Evolutionary conservation across 805 yeast genomes (phyloP).

Genomic region (Myxozyma mucilagina): DNA sequence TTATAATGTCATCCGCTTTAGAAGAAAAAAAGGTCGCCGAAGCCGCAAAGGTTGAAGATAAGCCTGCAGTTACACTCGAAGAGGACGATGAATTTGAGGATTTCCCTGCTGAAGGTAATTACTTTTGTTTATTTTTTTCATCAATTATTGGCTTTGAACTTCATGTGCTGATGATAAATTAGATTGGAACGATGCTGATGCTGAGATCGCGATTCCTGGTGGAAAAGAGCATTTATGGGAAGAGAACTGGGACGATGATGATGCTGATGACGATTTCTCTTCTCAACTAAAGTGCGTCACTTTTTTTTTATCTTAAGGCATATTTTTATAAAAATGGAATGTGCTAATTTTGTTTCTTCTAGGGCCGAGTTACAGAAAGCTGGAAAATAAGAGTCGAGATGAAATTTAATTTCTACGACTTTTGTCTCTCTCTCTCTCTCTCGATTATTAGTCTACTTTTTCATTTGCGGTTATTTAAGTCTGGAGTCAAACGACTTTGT

Average conservation of each 20-base stretch:
- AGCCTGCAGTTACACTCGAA: slow-evolving; percentile 66
- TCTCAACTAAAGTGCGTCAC: slow-evolving; percentile 56
- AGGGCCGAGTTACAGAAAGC: slow-evolving; percentile 10
- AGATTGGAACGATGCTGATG: slow-evolving; percentile 68
- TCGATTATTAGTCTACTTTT: too few species aligned
- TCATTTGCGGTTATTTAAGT: too few species aligned
- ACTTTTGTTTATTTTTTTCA: background rate
- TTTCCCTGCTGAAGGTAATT: slow-evolving; percentile 75
- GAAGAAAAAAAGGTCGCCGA: slow-evolving; percentile 3
- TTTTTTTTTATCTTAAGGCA: background rate
- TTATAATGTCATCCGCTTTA: background rate
- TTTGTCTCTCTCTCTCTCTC: background rate
- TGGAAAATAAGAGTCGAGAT: background rate
- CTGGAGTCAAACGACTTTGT: too few species aligned
- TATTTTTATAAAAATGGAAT: background rate
- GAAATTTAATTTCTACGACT: background rate
- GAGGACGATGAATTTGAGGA: slow-evolving; percentile 98
- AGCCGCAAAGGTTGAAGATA: slow-evolving; percentile 12
- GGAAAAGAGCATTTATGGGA: slow-evolving; percentile 77
- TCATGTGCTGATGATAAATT: background rate
- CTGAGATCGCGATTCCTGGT: slow-evolving; percentile 47
- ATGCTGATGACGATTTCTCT: slow-evolving; percentile 86
- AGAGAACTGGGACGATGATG: slow-evolving; percentile 94
- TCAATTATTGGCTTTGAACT: background rate
- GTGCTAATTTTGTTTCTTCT: too few species aligned